Conservation (phyloP, 1,284 basidiomycete species). For the Ustilago nuda region DNA sequence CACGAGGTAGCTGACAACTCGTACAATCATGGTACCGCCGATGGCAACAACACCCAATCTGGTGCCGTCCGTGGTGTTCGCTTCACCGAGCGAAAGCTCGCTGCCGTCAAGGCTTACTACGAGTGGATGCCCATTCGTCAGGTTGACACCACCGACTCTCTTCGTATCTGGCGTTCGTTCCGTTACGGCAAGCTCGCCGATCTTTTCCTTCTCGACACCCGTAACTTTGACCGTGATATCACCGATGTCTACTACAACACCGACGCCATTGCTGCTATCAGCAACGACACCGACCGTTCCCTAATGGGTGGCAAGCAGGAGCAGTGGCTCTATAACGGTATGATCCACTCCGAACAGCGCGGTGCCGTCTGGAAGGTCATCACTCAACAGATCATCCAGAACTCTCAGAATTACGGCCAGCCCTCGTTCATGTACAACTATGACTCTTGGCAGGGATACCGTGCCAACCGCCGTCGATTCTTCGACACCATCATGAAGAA, state of each 20-base stretch:
- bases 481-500: slow-evolving; percentile 73
- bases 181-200: slow-evolving; percentile 64
- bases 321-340: slow-evolving; percentile 74
- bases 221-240: slow-evolving; percentile 77
- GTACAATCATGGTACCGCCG: slow-evolving; percentile 76
- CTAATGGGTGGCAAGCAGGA: slow-evolving; percentile 75
- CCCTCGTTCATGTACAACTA: slow-evolving; percentile 72
- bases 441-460: slow-evolving; percentile 78
- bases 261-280: slow-evolving; percentile 46
- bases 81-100: slow-evolving; percentile 77
- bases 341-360: slow-evolving; percentile 71
- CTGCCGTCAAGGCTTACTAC: slow-evolving; percentile 77
- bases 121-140: slow-evolving; percentile 80
- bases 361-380: slow-evolving; percentile 76
- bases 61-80: slow-evolving; percentile 68
- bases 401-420: slow-evolving; percentile 39
- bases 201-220: slow-evolving; percentile 74
- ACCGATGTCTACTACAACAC: slow-evolving; percentile 77
- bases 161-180: slow-evolving; percentile 77
- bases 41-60: slow-evolving; percentile 75
- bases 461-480: slow-evolving; percentile 74
- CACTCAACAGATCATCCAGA: slow-evolving; percentile 70
- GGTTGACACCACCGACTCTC: slow-evolving; percentile 75
- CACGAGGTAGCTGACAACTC: slow-evolving; percentile 77
- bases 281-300: slow-evolving; percentile 55